Conservation (phyloP, 1,284 basidiomycete species). For the Neonothopanus nambi region DNA sequence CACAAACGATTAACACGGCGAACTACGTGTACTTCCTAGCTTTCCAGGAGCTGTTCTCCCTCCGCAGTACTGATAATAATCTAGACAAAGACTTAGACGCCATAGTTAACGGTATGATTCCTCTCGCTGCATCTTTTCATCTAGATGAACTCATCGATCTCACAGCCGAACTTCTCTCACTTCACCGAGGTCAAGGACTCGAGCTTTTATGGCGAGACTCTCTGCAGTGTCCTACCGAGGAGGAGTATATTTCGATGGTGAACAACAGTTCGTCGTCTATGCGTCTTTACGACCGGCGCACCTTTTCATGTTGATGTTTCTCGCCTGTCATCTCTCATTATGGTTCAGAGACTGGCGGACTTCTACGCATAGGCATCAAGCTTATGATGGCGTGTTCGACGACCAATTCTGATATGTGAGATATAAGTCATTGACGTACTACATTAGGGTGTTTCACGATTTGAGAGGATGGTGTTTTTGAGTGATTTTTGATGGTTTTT, state of each 20-base stretch:
- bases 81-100: constrained; percentile 54
- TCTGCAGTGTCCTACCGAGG: constrained; percentile 90
- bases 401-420: constrained; percentile 62
- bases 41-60: constrained; percentile 72
- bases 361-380: constrained; percentile 91
- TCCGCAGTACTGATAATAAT: constrained; percentile 41
- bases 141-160: background rate
- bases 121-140: background rate
- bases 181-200: constrained; percentile 95
- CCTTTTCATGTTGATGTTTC: constrained; percentile 6
- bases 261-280: constrained; percentile 78
- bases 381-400: constrained; percentile 92
- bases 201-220: constrained; percentile 96
- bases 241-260: constrained; percentile 95
- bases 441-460: no score
- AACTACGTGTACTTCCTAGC: constrained; percentile 97
- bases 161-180: constrained; percentile 81
- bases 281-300: constrained; percentile 1
- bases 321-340: no score
- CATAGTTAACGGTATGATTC: constrained; percentile 61
- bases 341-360: constrained; percentile 94
- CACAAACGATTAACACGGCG: constrained; percentile 96
- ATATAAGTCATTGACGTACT: no score
- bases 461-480: no score
- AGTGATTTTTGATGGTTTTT: no score